Evolutionary conservation across 331 rosid genomes (phyloP), one percentile per base, ranked within the genome.

Genomic region (Prunus yedoensis): DNA sequence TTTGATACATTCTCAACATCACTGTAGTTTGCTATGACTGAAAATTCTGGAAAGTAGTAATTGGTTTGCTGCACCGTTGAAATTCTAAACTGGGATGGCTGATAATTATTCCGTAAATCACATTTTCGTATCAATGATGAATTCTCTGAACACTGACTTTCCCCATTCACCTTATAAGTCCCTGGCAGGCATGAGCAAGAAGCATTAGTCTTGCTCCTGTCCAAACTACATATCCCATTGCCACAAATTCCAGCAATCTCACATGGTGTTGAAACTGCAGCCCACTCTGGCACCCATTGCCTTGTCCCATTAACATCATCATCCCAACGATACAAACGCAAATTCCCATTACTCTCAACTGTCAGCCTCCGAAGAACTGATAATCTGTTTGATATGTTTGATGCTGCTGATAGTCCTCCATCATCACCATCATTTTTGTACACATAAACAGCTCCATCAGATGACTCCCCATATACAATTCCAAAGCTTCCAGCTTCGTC

Each of bases 271-370:
- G 95, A 89, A 17, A 92, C 92, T 35, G 99, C 93, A 59, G 99
- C 97, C 97, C 99, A 94, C 59, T 94, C 93, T 30, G 99, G 73
- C 17, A 94, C 87, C 99, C 99, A 92, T 70, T 90, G 93, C 18
- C 87, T 88, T 1, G 96, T 86, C 0, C 99, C 97, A 51, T 90
- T 94, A 35, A 92, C 80, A 53, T 94, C 88, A 68, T 88, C 82
- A 8, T 90, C 97, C 99, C 99, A 94, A 27, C 87, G 86, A 58
- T 90, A 94, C 77, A 92, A 71, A 2, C 96, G 80, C 73, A 94
- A 49, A 68, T 94, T 94, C 21, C 98, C 98, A 57, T 89, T 90
- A n/a, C 64, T 79, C 75, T 93, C 98, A 3, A 93, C 74, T 3
- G 81, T 73, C 43, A 93, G 32, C 75, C 98, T 85, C 53, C 96